Evolutionary conservation across 805 yeast genomes (phyloP).

Genomic region (Pichia deserticola): DNA sequence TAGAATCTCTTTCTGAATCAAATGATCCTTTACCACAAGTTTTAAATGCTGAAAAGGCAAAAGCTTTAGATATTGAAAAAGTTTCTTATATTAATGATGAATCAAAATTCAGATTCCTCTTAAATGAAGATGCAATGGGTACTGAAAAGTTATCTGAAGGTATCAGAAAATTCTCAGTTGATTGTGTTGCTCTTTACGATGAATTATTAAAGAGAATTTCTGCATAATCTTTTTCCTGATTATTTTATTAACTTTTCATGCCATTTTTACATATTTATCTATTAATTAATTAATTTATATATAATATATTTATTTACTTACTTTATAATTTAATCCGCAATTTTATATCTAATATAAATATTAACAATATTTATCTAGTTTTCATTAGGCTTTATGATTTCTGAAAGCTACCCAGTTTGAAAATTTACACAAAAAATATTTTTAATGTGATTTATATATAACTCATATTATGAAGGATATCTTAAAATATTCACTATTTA

Average conservation of each 20-base stretch:
- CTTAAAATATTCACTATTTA: too few species aligned
- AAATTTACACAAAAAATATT: too few species aligned
- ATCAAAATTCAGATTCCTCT: conserved; percentile 77
- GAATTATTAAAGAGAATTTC: conserved; percentile 47
- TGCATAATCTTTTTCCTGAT: conserved; percentile 7
- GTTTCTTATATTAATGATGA: conserved; percentile 80
- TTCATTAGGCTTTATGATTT: too few species aligned
- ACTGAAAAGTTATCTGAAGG: conserved; percentile 97
- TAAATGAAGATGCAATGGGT: conserved; percentile 98
- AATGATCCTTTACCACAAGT: conserved; percentile 71
- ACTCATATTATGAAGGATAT: too few species aligned
- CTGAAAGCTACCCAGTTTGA: too few species aligned
- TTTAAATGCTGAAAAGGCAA: conserved; percentile 63
- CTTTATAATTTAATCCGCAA: not conserved
- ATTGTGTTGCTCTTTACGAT: conserved; percentile 69
- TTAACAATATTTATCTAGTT: too few species aligned
- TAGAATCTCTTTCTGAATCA: conserved; percentile 82
- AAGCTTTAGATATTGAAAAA: conserved; percentile 51
- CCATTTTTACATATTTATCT: too few species aligned
- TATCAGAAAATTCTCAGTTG: conserved; percentile 94
- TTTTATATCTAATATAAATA: not conserved
- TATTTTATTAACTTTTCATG: not conserved
- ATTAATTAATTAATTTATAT: too few species aligned
- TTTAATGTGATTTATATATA: too few species aligned
- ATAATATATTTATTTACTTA: not conserved